Evolutionary conservation across 805 yeast genomes (phyloP), one percentile per base, ranked within the genome.

Genomic region (Metschnikowia colocasiae): DNA sequence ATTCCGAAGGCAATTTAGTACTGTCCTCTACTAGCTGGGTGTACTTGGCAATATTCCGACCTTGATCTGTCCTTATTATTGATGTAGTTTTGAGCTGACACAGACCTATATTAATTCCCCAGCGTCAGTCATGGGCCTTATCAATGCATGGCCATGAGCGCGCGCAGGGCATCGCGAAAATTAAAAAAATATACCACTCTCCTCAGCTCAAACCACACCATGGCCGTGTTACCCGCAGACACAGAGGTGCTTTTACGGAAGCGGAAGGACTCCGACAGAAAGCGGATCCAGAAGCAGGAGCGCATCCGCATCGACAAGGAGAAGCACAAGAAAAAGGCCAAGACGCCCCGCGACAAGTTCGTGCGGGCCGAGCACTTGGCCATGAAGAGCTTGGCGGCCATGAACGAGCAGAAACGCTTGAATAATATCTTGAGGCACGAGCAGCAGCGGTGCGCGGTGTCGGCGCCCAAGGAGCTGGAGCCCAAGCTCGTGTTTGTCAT

Each of bases 221-320:
- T 73, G 76, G 75, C 72, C 38, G 68, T 80, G 43, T 68, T 81
- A 44, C 80, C 83, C 62, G 75, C 85, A 22, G 85, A 83, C 61
- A 92, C 94, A 32, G 94, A 87, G 64, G 75, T 87, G 47, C 79
- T 87, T 56, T 75, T 87, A 52, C 81, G 82, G 61, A 87, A 86
- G 72, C 81, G 95, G 69, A 87, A 85, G 71, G 79, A 84, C 61
- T 85, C 84, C 50, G 92, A 86, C 63, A 74, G 85, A 64, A 72
- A 82, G 55, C 78, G 90, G 63, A 58, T 85, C 45, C 87, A 83
- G 63, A 86, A 83, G 60, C 92, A 85, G 64, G 86, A 83, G 54
- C 75, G 75, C 46, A 82, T 83, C 13, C 74, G 74, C 52, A 74
- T 73, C 46, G 74, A 69, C 41, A 73, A 69, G 52, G 67, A 73